Evolutionary conservation across 139 green algal genomes (phyloP).

Genomic region (Zygnema cylindricum): DNA sequence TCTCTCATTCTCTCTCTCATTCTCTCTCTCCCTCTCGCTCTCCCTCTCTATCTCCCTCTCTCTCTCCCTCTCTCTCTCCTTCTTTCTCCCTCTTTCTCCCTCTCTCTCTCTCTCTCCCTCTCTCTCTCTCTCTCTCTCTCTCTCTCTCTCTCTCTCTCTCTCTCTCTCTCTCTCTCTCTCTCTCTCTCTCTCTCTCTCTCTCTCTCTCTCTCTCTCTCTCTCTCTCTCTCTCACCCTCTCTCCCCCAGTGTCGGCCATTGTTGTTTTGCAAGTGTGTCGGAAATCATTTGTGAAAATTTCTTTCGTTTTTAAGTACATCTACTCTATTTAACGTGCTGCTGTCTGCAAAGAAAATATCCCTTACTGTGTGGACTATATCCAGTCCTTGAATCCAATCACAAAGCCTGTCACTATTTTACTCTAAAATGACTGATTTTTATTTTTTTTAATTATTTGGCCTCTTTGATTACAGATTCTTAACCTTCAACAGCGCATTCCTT

Average conservation of each 20-base stretch:
- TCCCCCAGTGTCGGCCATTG: neutral
- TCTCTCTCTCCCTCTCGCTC: neutral
- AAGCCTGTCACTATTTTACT: neutral
- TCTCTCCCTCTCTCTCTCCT: neutral
- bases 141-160: neutral
- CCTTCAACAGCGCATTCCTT: constrained; percentile 31
- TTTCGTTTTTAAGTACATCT: neutral
- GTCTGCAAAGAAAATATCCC: neutral
- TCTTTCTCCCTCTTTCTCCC: neutral
- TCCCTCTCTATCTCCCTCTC: neutral
- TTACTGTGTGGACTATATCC: neutral
- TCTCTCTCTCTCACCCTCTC: constrained; percentile 9
- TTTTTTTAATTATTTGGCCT: neutral
- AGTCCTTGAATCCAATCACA: neutral
- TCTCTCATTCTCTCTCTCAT: constrained; percentile 13
- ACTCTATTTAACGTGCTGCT: neutral
- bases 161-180: neutral
- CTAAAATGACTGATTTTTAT: neutral
- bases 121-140: neutral
- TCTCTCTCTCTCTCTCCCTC: neutral
- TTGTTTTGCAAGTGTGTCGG: neutral
- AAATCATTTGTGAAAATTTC: too few species aligned
- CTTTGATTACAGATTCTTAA: constrained; percentile 34
- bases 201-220: constrained; percentile 18
- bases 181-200: neutral